Evolutionary conservation across 371 early-diverging fungal species (phyloP), one percentile per base, ranked within the genome.

Genomic region (Lichtheimia hyalospora): DNA sequence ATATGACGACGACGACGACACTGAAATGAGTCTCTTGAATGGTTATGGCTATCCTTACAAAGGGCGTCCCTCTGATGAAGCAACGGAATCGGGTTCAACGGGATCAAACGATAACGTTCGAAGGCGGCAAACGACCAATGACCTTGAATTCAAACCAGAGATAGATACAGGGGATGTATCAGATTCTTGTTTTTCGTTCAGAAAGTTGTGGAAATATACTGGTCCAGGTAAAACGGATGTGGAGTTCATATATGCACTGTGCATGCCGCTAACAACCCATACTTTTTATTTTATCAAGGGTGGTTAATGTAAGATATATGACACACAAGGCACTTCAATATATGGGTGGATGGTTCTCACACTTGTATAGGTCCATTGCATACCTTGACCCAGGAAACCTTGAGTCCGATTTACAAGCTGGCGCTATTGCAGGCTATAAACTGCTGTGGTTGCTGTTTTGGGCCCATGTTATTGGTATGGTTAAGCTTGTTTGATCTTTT

Each of bases 351-450:
- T n/a, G n/a, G n/a, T n/a, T n/a, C n/a, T 52, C 59, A 34, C 10
- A 8, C 34, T 10, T 34, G 10, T 34, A 74, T 54, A 87, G 87
- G 85, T 79, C 86, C 18, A 86, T 89, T 57, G 91, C 89, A 8
- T 85, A 87, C 58, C 71, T 91, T 13, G 91, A 91, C 67, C 90
- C 90, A 2, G 91, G 91, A 5, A 91, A 89, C 59, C 71, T 88
- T 2, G 89, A 88, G 59, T 86, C 87, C 15, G 89, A 91, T 72
- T 67, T 90, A 5, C 88, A 89, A 65, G 77, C 84, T 34, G 90
- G 89, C 15, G 78, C 89, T 15, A 57, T 81, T 7, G 85, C 88
- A 40, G 87, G 88, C 1, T 88, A 87, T 64, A 71, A 73, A 46
- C 76, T 88, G 49, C 69, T 91, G 16, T 88, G 85, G 86, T 61